Conservation (phyloP, 345 rosid genomes). For the Acer yangbiense region DNA sequence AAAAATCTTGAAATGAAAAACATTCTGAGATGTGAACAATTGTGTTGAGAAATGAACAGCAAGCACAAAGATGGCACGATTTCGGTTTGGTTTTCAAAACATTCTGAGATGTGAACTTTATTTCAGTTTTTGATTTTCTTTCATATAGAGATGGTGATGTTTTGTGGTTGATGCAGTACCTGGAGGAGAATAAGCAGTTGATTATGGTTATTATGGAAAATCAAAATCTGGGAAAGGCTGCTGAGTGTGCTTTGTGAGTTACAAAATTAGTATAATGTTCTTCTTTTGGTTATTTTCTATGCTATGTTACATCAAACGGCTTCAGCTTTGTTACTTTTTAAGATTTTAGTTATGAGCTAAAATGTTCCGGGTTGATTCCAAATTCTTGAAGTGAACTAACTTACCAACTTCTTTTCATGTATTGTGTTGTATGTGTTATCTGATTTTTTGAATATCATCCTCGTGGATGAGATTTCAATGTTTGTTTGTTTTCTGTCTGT, state of each 20-base stretch:
- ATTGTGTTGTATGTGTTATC: neutral
- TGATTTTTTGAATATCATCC: neutral
- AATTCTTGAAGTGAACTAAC: neutral
- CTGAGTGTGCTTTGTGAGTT: constrained; percentile 51
- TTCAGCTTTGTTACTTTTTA: neutral
- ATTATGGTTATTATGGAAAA: constrained; percentile 53
- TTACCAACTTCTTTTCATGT: neutral
- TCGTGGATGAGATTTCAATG: neutral
- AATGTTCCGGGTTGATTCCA: neutral
- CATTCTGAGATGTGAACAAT: no score
- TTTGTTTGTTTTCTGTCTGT: neutral
- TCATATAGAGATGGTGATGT: neutral
- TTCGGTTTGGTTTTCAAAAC: neutral
- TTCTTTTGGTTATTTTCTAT: constrained; percentile 2
- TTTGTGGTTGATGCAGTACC: constrained; percentile 43
- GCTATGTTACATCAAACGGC: neutral
- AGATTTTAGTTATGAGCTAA: neutral
- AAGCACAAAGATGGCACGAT: neutral
- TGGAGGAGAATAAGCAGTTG: constrained; percentile 58
- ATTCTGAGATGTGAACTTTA: neutral
- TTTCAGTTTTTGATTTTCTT: neutral
- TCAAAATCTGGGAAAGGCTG: constrained; percentile 47
- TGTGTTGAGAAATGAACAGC: neutral
- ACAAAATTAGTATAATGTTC: neutral
- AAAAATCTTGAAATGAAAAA: no score